Evolutionary conservation across 495 filamentous ascomycete genomes (phyloP).

Genomic region (Talaromyces proteolyticus): DNA sequence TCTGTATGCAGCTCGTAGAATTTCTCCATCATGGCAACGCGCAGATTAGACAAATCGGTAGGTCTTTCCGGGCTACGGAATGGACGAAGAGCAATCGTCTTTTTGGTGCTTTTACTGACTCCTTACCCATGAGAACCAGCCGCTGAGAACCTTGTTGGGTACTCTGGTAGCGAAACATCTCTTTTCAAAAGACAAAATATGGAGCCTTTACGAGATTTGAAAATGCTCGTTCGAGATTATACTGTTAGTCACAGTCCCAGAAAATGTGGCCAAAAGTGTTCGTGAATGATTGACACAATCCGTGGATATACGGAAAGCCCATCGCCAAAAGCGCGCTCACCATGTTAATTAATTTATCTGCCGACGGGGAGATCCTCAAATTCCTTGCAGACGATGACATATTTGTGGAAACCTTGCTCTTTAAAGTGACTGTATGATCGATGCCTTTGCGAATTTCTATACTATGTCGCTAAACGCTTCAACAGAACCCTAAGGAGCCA

Average conservation of each 20-base stretch:
- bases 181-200: constrained; percentile 81
- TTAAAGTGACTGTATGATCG: constrained; percentile 66
- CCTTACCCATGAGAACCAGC: constrained; percentile 43
- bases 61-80: neutral
- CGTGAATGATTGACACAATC: neutral
- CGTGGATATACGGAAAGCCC: constrained; percentile 41
- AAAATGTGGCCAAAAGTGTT: neutral
- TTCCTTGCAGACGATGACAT: constrained; percentile 70
- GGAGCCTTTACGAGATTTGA: constrained; percentile 79
- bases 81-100: too few species aligned
- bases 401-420: constrained; percentile 69
- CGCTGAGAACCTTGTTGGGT: constrained; percentile 79
- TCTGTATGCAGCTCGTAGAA: constrained; percentile 64
- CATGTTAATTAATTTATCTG: constrained; percentile 87
- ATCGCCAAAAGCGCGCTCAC: constrained; percentile 90
- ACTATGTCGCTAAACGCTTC: constrained; percentile 1
- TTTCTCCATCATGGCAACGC: constrained; percentile 88
- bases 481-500: constrained; percentile 53
- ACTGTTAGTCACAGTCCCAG: constrained; percentile 41
- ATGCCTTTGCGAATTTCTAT: neutral
- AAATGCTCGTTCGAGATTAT: constrained; percentile 80
- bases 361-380: constrained; percentile 66
- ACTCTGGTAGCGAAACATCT: constrained; percentile 65
- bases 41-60: constrained; percentile 72
- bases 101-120: constrained; percentile 1